A percentile compares a stretch with the other conserved stretches of the same genome.
phyloP scores from a whole-genome alignment of 805 yeast species.

The Pichia gijzeniarum region DNA sequence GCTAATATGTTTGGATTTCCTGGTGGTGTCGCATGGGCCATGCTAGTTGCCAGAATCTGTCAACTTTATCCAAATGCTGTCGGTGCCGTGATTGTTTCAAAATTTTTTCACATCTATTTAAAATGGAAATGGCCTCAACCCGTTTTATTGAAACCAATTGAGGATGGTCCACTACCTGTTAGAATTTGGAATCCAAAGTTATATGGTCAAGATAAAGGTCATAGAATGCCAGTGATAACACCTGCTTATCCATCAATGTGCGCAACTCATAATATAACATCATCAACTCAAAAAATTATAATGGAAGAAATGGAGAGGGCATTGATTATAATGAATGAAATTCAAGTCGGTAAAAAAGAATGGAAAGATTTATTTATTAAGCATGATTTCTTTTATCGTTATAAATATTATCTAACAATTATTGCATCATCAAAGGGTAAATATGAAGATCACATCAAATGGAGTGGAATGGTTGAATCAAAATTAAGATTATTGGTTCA shows the following conservation, averaged over 20 bases:
- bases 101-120: constrained; percentile 78
- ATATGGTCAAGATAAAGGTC: constrained; percentile 83
- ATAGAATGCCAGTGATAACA: constrained; percentile 95
- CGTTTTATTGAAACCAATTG: constrained; percentile 83
- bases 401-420: constrained; percentile 81
- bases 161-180: constrained; percentile 95
- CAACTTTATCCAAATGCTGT: constrained; percentile 96
- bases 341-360: constrained; percentile 50
- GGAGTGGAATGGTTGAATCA: constrained; percentile 93
- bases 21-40: constrained; percentile 99
- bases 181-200: constrained; percentile 95
- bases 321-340: constrained; percentile 59
- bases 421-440: constrained; percentile 69
- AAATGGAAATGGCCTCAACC: constrained; percentile 99
- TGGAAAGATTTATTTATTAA: constrained; percentile 76
- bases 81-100: constrained; percentile 82
- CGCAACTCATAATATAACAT: constrained; percentile 93
- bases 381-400: constrained; percentile 76
- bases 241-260: constrained; percentile 99
- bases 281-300: constrained; percentile 79
- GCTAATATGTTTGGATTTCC: constrained; percentile 96
- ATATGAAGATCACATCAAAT: constrained; percentile 78
- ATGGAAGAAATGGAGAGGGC: constrained; percentile 78
- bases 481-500: constrained; percentile 74
- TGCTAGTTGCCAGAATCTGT: constrained; percentile 96